These are phyloP conservation scores for Blepharisma japonicum DNA, from an alignment of 73 alveolate genomes.

Conservation along the genomic window DNA sequence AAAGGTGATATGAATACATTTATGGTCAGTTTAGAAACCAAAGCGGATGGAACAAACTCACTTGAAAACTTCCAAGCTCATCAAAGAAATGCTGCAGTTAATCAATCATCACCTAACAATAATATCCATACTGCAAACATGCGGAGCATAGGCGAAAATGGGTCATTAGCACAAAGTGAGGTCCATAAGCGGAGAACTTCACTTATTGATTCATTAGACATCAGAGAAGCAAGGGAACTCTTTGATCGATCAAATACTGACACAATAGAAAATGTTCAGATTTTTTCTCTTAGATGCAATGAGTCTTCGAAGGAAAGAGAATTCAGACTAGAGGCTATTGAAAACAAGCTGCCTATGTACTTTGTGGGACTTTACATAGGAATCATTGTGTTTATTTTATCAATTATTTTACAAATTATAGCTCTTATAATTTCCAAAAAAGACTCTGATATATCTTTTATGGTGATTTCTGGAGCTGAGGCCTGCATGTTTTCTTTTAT, in stretches of 20 bases:
- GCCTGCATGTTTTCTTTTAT: too few relatives aligned
- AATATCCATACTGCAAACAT: not conserved
- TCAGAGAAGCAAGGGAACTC: not conserved
- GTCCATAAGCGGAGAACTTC: too few relatives aligned
- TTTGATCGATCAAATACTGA: not conserved
- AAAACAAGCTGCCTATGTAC: not conserved
- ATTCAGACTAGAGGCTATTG: constrained; percentile 15
- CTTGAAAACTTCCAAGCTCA: not conserved
- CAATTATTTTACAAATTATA: too few relatives aligned
- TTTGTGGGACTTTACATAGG: not conserved
- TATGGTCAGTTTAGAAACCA: constrained; percentile 21
- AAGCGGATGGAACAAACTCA: not conserved
- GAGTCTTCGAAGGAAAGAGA: not conserved
- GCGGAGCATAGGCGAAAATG: not conserved
- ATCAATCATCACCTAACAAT: not conserved
- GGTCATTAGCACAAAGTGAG: not conserved
- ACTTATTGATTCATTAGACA: not conserved
- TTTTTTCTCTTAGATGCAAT: not conserved
- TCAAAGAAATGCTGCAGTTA: not conserved
- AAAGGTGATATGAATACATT: constrained; percentile 48
- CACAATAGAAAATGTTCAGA: not conserved
- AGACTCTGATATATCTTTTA: too few relatives aligned
- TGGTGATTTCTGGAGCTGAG: too few relatives aligned
- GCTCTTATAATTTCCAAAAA: too few relatives aligned
- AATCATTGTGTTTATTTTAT: too few relatives aligned